Base-by-base conservation (phyloP, 345 rosid genomes). In the Pseudoturritis turrita region DNA sequence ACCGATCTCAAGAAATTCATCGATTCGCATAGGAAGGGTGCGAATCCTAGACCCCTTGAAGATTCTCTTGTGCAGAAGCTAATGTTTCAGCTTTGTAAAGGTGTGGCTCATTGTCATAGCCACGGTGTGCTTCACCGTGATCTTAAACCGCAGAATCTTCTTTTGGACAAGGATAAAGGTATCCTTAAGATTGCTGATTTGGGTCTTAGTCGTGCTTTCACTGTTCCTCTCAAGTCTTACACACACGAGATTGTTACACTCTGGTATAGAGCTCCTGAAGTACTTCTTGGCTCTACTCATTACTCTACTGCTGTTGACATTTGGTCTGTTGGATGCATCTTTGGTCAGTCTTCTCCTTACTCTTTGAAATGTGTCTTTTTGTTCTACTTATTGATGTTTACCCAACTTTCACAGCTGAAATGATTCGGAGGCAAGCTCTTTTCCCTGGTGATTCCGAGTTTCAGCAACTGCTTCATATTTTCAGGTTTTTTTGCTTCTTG, bases 261-360 rank as follows among this genome's bases (percentile, higher is more conserved):
- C 23, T 91, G 97, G 96, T 91, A 94, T 77, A 81, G 98, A 79
- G 98, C 98, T 50, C 98, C 98, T 53, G 98, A 91, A 58, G 92
- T 94, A 77, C 83, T 91, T 51, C 92, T 94, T 62, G 98, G 98
- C 22, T 87, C 97, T 35, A 85, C 90, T 65, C 99, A 88, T 81
- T 94, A 94, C 83, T 91, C 96, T 43, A 94, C 96, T 54, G 96
- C 88, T 0, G 97, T 91, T 59, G 99, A 94, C 68, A 85, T 94
- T 55, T 94, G 99, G 99, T 94, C 99, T 11, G 97, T 94, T 71
- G 99, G 99, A 28, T 94, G 97, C 75, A 91, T 94, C 74, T 94
- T 94, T 77, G 91, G 78, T 74, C 5, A 46, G 77, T 56, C n/a
- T n/a, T n/a, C n/a, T n/a, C n/a, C n/a, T 55, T 0, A 4, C 1